These are phyloP conservation scores for Fusarium phyllophilum DNA, from an alignment of 2,329 filamentous ascomycete species.

Conservation along the genomic window DNA sequence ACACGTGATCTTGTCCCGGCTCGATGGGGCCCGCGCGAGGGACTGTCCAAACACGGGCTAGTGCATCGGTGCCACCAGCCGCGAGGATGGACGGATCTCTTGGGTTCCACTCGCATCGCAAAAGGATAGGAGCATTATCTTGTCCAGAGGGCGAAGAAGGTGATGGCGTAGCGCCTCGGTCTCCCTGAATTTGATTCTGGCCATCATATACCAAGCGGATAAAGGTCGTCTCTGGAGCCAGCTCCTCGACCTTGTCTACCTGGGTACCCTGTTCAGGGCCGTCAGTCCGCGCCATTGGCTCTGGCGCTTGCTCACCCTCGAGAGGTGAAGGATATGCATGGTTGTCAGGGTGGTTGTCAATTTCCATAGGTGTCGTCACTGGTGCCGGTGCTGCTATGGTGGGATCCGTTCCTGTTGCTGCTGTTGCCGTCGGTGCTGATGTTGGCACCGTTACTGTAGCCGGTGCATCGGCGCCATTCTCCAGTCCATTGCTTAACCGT, in stretches of 20 bases:
- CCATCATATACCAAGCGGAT: conserved; percentile 63
- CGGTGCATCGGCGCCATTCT: conserved; percentile 61
- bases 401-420: conserved; percentile 21
- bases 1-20: conserved; percentile 54
- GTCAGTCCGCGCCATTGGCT: conserved; percentile 65
- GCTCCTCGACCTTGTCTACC: conserved; percentile 70
- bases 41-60: conserved; percentile 75
- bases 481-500: conserved; percentile 70
- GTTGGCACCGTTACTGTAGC: conserved; percentile 26
- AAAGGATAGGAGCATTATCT: conserved; percentile 68
- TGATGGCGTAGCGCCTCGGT: conserved; percentile 49
- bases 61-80: conserved; percentile 74
- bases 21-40: conserved; percentile 62
- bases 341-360: conserved; percentile 64
- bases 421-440: conserved; percentile 28
- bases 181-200: conserved; percentile 48
- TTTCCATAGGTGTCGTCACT: conserved; percentile 66
- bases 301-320: conserved; percentile 65
- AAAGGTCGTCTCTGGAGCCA: conserved; percentile 69
- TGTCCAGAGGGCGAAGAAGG: conserved; percentile 51
- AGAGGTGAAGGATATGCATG: conserved; percentile 74
- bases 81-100: conserved; percentile 72
- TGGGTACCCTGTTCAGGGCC: conserved; percentile 73
- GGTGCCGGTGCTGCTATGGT: conserved; percentile 43
- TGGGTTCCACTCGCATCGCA: conserved; percentile 77